Conservation (phyloP, 352 stramenopile species). For the Pythium monospermum region DNA sequence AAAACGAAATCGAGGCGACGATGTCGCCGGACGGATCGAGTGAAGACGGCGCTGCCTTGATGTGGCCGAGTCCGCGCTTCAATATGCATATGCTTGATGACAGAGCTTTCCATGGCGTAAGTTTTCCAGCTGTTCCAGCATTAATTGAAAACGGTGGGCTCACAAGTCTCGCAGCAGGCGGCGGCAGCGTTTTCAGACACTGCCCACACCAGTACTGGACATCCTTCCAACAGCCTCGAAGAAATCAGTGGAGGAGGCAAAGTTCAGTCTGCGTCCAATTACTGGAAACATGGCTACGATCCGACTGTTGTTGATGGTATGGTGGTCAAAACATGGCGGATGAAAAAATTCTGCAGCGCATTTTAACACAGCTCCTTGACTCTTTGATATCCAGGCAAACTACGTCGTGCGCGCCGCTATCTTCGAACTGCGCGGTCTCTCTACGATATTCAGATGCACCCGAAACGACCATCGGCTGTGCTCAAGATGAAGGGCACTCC, state of each 20-base stretch:
- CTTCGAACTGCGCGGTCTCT: constrained; percentile 51
- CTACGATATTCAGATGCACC: constrained; percentile 72
- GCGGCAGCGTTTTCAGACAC: no score
- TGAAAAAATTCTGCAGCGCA: no score
- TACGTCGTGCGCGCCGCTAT: constrained; percentile 51
- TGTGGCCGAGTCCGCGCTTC: constrained; percentile 12
- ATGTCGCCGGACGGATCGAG: constrained; percentile 7
- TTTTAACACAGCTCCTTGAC: no score
- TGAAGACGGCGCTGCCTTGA: constrained; percentile 8
- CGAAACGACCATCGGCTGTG: constrained; percentile 66
- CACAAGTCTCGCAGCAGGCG: no score
- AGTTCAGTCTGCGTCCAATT: constrained; percentile 9
- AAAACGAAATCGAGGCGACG: constrained; percentile 5
- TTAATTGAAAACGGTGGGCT: no score
- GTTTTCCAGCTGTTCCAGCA: not conserved
- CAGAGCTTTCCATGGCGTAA: not conserved
- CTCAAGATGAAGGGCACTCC: constrained; percentile 67
- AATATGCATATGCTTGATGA: constrained; percentile 1
- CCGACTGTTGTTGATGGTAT: constrained; percentile 18
- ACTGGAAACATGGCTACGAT: constrained; percentile 22
- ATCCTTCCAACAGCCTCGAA: constrained; percentile 6
- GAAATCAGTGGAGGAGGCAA: constrained; percentile 10
- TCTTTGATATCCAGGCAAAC: constrained; percentile 36
- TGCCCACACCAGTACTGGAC: not conserved
- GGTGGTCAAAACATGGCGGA: not conserved